Base-by-base conservation (phyloP, 176 grass and related monocot genomes). In the Bothriochloa decipiens region DNA sequence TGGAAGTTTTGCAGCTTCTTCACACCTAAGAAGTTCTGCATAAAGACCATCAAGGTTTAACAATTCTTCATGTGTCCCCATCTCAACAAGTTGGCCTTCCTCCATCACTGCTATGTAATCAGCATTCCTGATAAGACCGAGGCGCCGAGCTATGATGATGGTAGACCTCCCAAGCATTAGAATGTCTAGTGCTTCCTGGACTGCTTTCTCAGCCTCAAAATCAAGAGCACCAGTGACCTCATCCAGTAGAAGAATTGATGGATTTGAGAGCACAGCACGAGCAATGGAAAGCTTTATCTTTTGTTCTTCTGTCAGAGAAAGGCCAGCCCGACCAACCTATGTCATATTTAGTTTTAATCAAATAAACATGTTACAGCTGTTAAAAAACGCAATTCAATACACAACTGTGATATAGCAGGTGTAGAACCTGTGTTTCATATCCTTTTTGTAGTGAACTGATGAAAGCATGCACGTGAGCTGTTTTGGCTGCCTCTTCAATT, bases 101-200 rank as follows among this genome's bases (percentile, higher is more conserved):
- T 96, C 96, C 96, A 98, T 96, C 47, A 96, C 96, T 61, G 93
- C 96, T 85, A 98, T 98, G 81, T 93, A 99, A 87, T 99, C 96
- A 90, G 96, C 96, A 92, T 99, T 92, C 75, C 93, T 95, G 76
- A 99, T 99, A 84, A 99, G 91, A 75, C 91, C 89, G 75, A 99
- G 89, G 60, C 93, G 91, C 80, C 96, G 92, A 27, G 96, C 96
- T 87, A 99, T 99, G 46, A 99, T 99, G 77, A 99, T 94, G 16
- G 96, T 99, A 69, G 96, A 99, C 81, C 93, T 90, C 53, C 96
- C 93, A 26, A 99, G 80, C 89, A 93, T 99, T 45, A 99, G 86
- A 75, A 99, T 83, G 88, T 99, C 93, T 58, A 99, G 70, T 52
- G 96, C 93, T 70, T 96, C 93, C 82, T 99, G 96, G 69, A 96